Evolutionary conservation across 2,329 filamentous ascomycete species (phyloP).

Genomic region (Neoscytalidium dimidiatum): DNA sequence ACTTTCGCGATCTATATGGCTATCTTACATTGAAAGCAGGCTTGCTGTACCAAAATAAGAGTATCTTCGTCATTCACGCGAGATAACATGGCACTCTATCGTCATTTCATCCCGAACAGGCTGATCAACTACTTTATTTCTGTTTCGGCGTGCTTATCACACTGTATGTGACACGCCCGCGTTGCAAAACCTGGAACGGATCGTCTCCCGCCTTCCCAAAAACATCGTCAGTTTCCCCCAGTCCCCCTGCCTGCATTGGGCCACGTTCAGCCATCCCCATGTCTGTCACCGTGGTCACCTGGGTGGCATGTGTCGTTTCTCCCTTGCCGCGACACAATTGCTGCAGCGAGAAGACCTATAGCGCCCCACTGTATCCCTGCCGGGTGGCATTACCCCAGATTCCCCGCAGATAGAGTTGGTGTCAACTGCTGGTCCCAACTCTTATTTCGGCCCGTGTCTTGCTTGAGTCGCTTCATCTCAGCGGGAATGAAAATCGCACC

Average conservation of each 20-base stretch:
- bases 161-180: not conserved
- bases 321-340: not conserved
- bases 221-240: not conserved
- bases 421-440: not conserved
- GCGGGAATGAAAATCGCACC: no score
- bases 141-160: not conserved
- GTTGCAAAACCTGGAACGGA: not conserved
- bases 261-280: not conserved
- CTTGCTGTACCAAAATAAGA: not conserved
- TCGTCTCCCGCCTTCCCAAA: not conserved
- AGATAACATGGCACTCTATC: not conserved
- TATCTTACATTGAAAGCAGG: not conserved
- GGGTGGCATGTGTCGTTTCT: not conserved
- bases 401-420: slow-evolving; percentile 2
- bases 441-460: not conserved
- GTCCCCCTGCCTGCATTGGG: not conserved
- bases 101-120: not conserved
- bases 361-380: not conserved
- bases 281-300: not conserved
- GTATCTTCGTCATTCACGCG: not conserved
- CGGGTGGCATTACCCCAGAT: slow-evolving; percentile 7
- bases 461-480: not conserved
- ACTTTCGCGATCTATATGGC: not conserved
- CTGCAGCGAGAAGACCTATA: not conserved
- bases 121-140: not conserved